Conservation (phyloP, 495 filamentous ascomycete species). For the Stereocaulon alpinum region DNA sequence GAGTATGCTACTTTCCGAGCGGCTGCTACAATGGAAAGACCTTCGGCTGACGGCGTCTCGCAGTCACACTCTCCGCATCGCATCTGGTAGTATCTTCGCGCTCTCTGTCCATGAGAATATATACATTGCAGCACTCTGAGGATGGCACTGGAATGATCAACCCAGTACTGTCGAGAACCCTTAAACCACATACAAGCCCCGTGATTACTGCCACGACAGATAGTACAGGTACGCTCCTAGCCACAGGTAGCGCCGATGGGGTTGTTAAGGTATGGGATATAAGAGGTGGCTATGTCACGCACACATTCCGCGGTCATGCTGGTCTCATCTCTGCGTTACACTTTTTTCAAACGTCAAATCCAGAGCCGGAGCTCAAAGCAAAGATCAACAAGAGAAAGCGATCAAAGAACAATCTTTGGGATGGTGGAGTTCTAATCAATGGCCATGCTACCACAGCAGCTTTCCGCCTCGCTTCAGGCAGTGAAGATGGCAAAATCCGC, state of each 20-base stretch:
- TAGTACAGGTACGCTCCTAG: slow-evolving; percentile 75
- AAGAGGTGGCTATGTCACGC: slow-evolving; percentile 76
- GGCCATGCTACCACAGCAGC: slow-evolving; percentile 35
- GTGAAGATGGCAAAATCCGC: slow-evolving; percentile 81
- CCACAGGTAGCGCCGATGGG: slow-evolving; percentile 86
- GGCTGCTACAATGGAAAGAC: neutral
- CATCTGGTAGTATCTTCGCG: slow-evolving; percentile 86
- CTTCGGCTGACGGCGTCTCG: neutral
- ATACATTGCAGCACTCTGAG: slow-evolving; percentile 53
- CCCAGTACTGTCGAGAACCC: slow-evolving; percentile 57
- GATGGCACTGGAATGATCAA: slow-evolving; percentile 44
- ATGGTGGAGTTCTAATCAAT: slow-evolving; percentile 35
- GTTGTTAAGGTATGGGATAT: slow-evolving; percentile 97
- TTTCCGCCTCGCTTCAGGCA: slow-evolving; percentile 80
- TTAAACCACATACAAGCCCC: slow-evolving; percentile 85
- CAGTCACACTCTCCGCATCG: slow-evolving; percentile 78
- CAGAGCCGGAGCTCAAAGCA: slow-evolving; percentile 28
- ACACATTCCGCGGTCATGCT: slow-evolving; percentile 87
- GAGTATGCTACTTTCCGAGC: slow-evolving; percentile 37
- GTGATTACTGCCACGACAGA: slow-evolving; percentile 78
- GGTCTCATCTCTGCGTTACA: slow-evolving; percentile 81
- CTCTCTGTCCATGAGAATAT: slow-evolving; percentile 89
- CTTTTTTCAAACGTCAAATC: slow-evolving; percentile 65
- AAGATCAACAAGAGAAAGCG: slow-evolving; percentile 36
- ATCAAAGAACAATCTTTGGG: slow-evolving; percentile 35